These are phyloP conservation scores for Candida mesenterica DNA, from an alignment of 1,139 yeast species.

Conservation along the genomic window DNA sequence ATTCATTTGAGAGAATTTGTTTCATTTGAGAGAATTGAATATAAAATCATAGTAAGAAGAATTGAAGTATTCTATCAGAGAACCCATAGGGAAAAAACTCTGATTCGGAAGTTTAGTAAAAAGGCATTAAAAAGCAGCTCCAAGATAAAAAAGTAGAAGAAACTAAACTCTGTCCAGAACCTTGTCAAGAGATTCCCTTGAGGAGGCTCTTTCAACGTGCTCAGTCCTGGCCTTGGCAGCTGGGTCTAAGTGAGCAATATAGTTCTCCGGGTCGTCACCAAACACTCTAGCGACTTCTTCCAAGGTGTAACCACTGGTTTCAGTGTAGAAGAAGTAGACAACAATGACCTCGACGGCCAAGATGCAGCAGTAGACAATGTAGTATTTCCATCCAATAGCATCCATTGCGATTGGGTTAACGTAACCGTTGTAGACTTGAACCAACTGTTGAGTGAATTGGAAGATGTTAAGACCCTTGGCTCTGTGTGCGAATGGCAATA, in stretches of 20 bases:
- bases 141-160: too few relatives aligned
- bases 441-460: constrained; percentile 26
- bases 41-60: too few relatives aligned
- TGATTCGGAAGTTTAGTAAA: too few relatives aligned
- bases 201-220: constrained; percentile 4
- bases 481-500: constrained; percentile 45
- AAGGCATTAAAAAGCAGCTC: too few relatives aligned
- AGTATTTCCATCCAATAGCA: constrained; percentile 58
- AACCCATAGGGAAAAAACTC: too few relatives aligned
- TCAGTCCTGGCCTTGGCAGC: constrained; percentile 6
- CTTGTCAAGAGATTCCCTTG: constrained; percentile 25
- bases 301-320: constrained; percentile 52
- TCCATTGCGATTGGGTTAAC: constrained; percentile 63
- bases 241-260: constrained; percentile 8
- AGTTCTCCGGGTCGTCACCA: constrained; percentile 33
- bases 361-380: constrained; percentile 50
- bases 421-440: constrained; percentile 40
- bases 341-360: constrained; percentile 36
- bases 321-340: constrained; percentile 46
- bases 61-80: too few relatives aligned
- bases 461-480: constrained; percentile 42
- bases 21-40: too few relatives aligned
- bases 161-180: constrained; percentile 2
- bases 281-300: constrained; percentile 53
- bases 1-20: too few relatives aligned